Conservation (phyloP, 2,329 filamentous ascomycete species). For the Alternaria longipes region DNA sequence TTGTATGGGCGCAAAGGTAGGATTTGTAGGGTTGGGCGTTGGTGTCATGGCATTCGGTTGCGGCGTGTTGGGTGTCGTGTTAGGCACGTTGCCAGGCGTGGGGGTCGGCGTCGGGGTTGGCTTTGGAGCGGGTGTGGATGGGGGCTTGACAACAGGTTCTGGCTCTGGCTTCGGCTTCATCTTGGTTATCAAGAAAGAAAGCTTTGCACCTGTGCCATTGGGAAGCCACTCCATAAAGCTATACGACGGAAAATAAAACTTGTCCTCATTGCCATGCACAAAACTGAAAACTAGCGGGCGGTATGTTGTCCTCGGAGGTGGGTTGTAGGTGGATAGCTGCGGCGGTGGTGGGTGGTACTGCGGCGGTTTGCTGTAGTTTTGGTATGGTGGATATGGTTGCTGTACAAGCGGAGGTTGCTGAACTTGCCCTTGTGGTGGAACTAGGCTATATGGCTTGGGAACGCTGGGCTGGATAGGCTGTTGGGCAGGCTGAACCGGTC, state of each 20-base stretch:
- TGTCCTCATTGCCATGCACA: constrained; percentile 66
- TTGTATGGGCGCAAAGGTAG: constrained; percentile 26
- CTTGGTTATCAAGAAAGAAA: constrained; percentile 80
- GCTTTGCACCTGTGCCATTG: constrained; percentile 70
- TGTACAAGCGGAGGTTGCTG: constrained; percentile 31
- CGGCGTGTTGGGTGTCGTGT: constrained; percentile 14
- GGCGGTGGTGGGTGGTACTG: constrained; percentile 37
- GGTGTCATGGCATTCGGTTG: constrained; percentile 15
- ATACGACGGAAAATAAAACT: constrained; percentile 81
- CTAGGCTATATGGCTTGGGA: constrained; percentile 16
- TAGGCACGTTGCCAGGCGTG: constrained; percentile 10
- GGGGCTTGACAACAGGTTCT: constrained; percentile 52
- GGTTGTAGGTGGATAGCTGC: constrained; percentile 44
- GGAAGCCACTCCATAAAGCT: constrained; percentile 76
- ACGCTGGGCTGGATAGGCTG: constrained; percentile 18
- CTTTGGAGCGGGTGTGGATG: constrained; percentile 41
- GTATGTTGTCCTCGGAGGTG: constrained; percentile 55
- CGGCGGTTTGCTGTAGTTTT: constrained; percentile 33
- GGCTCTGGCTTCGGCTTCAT: constrained; percentile 59
- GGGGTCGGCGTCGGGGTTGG: constrained; percentile 2
- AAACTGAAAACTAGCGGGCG: constrained; percentile 53
- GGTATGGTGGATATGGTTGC: constrained; percentile 31
- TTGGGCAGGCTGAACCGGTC: constrained; percentile 26
- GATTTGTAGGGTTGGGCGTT: constrained; percentile 10
- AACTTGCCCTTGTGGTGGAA: constrained; percentile 18